These are phyloP conservation scores for Uncinocarpus reesii DNA, from an alignment of 2,329 filamentous ascomycete genomes.

Conservation along the genomic window DNA sequence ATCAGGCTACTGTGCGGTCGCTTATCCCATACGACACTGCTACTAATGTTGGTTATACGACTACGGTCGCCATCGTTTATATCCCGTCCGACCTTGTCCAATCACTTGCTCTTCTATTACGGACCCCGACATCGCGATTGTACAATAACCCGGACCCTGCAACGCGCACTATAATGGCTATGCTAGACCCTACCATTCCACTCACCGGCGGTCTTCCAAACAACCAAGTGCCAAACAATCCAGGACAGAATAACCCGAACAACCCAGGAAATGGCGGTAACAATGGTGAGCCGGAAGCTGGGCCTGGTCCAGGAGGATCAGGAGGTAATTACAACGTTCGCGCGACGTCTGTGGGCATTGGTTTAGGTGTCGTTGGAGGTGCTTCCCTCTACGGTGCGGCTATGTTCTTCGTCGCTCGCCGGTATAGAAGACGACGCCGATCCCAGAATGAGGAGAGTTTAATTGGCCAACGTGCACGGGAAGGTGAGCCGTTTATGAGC, in stretches of 20 bases:
- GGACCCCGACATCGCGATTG: slow-evolving; percentile 59
- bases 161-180: slow-evolving; percentile 60
- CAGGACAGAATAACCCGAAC: slow-evolving; percentile 30
- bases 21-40: slow-evolving; percentile 69
- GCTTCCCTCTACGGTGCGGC: slow-evolving; percentile 82
- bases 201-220: slow-evolving; percentile 36
- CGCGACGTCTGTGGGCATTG: slow-evolving; percentile 53
- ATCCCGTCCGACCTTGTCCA: slow-evolving; percentile 63
- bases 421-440: slow-evolving; percentile 79
- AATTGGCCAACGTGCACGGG: slow-evolving; percentile 36
- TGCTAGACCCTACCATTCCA: slow-evolving; percentile 77
- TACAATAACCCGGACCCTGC: slow-evolving; percentile 61
- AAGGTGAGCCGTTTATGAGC: slow-evolving; percentile 52
- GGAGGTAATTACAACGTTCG: slow-evolving; percentile 31
- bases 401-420: slow-evolving; percentile 85
- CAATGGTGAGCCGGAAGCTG: slow-evolving; percentile 16
- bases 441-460: slow-evolving; percentile 66
- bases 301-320: slow-evolving; percentile 26
- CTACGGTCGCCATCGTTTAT: slow-evolving; percentile 65
- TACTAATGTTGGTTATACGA: slow-evolving; percentile 60
- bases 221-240: slow-evolving; percentile 18
- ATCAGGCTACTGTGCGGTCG: slow-evolving; percentile 55
- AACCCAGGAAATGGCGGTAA: slow-evolving; percentile 31
- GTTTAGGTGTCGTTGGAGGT: slow-evolving; percentile 64
- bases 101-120: slow-evolving; percentile 57